phyloP scores from a whole-genome alignment of 306 rosid species.

The Trichosanthes cucumerina region DNA sequence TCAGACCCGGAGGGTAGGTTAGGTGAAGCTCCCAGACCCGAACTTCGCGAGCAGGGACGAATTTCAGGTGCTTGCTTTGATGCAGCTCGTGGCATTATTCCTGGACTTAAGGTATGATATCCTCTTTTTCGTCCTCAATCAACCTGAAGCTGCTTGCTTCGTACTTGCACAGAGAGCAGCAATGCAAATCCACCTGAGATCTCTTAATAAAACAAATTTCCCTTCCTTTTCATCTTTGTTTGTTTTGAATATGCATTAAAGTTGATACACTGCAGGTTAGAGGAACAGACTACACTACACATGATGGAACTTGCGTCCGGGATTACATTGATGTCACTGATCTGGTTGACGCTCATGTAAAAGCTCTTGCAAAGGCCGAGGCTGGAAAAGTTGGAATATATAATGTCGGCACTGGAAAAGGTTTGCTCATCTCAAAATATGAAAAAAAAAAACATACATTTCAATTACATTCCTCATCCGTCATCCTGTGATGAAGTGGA shows the following conservation, averaged over 20 bases:
- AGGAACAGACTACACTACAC: conserved; percentile 75
- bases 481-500: neutral
- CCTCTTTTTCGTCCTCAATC: neutral
- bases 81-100: conserved; percentile 65
- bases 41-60: conserved; percentile 79
- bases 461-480: neutral
- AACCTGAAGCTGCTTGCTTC: neutral
- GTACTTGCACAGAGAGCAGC: neutral
- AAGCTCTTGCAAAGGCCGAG: conserved; percentile 69
- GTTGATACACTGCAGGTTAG: conserved; percentile 43
- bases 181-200: neutral
- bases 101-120: conserved; percentile 56
- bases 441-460: neutral
- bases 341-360: conserved; percentile 92
- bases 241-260: neutral
- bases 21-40: conserved; percentile 93
- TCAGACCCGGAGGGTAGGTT: conserved; percentile 84
- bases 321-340: conserved; percentile 93
- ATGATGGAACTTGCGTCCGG: conserved; percentile 81
- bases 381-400: conserved; percentile 74
- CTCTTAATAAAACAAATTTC: neutral
- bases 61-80: conserved; percentile 93
- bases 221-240: neutral
- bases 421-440: conserved; percentile 23
- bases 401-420: conserved; percentile 94